phyloP scores from a whole-genome alignment of 768 basidiomycete species.

The Mycena metata region DNA sequence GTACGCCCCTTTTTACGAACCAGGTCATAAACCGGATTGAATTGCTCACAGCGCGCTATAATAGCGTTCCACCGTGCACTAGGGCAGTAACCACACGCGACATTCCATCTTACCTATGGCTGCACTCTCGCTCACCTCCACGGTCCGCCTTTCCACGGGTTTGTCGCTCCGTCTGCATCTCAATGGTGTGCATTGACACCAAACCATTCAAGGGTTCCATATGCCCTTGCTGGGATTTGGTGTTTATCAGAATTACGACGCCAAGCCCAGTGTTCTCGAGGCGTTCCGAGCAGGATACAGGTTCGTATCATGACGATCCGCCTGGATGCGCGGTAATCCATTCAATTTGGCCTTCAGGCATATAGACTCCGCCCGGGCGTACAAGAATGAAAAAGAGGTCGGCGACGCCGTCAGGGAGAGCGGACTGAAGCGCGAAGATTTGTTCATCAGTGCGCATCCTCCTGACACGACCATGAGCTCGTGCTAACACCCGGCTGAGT shows the following conservation, averaged over 20 bases:
- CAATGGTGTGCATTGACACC: neutral
- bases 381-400: conserved; percentile 74
- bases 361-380: conserved; percentile 80
- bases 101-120: neutral
- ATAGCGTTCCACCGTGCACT: too few species aligned
- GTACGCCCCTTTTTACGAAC: too few species aligned
- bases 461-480: conserved; percentile 16
- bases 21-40: too few species aligned
- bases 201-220: conserved; percentile 49
- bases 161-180: neutral
- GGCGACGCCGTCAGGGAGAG: conserved; percentile 71
- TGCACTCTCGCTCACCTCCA: conserved; percentile 39
- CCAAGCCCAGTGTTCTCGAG: conserved; percentile 62
- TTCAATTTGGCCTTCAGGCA: conserved; percentile 58
- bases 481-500: conserved; percentile 7
- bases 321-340: conserved; percentile 28
- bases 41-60: too few species aligned
- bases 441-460: conserved; percentile 73
- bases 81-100: too few species aligned
- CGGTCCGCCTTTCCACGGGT: conserved; percentile 44
- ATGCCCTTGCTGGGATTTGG: conserved; percentile 75
- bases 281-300: conserved; percentile 73
- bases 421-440: conserved; percentile 66
- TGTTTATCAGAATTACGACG: conserved; percentile 69
- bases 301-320: conserved; percentile 49